Base-by-base conservation (phyloP, 768 basidiomycete genomes). In the Tricholoma saponaceum region DNA sequence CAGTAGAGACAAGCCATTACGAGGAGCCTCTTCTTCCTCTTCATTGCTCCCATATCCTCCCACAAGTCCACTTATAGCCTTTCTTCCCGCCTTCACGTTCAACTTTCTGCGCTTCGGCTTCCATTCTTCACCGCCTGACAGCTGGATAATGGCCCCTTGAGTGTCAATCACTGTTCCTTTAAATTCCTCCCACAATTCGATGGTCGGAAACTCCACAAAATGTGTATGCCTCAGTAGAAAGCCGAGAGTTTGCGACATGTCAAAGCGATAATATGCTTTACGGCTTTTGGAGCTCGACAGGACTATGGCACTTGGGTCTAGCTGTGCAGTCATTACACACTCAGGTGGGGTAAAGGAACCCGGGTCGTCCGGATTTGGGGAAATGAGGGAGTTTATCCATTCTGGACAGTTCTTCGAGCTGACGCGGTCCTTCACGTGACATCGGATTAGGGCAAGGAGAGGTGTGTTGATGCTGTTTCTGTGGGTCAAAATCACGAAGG, bases 171-270 rank as follows among this genome's bases (percentile, higher is more conserved):
- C 64, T 8, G 74, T 74, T 6, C 84, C 87, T 7, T 69, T 71
- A 69, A 92, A 94, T 28, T 84, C 81, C 49, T 87, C 83, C 77
- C 86, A 87, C 5, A 95, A 70, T 55, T 93, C 87, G 46, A 96
- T 83, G 1, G 85, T 86, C 6, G 94, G 94, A 65, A 83, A 96
- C 69, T 96, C 94, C 30, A 89, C 79, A 69, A 94, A 93, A 26
- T 82, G 75, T 43, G 83, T 89, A 51, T 83, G 72, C 33, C 74
- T 76, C 46, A 96, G 73, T 7, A 79, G 70, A 23, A 67, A 64
- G 9, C 67, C 64, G 25, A 95, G 74, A 22, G 78, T 69, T 43
- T 78, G 62, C 3, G 71, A 67, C 2, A 80, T 71, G 52, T 89
- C 83, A 12, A 94, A 70, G 32, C 78, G 79, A 66, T 87, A 80